Evolutionary conservation across 2,329 filamentous ascomycete species (phyloP).

Genomic region (Cylindrodendrum hubeiense): DNA sequence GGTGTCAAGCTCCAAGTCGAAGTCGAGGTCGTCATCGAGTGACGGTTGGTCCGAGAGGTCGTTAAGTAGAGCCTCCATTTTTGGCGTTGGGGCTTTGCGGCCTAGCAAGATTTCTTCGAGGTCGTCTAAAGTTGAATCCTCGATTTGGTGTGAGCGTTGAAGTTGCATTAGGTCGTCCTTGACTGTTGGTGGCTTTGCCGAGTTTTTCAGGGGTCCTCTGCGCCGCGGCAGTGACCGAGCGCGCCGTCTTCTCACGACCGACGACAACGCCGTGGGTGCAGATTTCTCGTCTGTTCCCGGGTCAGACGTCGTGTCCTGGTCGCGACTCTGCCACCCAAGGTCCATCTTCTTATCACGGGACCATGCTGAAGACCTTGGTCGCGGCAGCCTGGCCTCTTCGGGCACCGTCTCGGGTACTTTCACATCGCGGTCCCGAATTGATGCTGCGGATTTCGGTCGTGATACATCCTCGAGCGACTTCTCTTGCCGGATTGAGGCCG

Average conservation of each 20-base stretch:
- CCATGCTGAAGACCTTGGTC: slow-evolving; percentile 33
- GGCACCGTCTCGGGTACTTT: slow-evolving; percentile 26
- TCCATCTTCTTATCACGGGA: slow-evolving; percentile 43
- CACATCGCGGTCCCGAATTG: slow-evolving; percentile 35
- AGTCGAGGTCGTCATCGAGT: slow-evolving; percentile 38
- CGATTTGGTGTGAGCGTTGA: slow-evolving; percentile 64
- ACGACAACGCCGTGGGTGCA: slow-evolving; percentile 36
- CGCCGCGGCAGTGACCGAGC: slow-evolving; percentile 57
- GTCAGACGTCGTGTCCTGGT: slow-evolving; percentile 49
- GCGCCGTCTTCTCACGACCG: slow-evolving; percentile 45
- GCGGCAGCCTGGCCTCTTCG: slow-evolving; percentile 29
- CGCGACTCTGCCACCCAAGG: slow-evolving; percentile 38
- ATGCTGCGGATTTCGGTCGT: slow-evolving; percentile 8
- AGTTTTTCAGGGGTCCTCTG: slow-evolving; percentile 64
- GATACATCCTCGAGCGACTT: slow-evolving; percentile 17
- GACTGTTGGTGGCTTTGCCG: slow-evolving; percentile 65
- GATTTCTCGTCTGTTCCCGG: slow-evolving; percentile 45
- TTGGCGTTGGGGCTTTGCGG: slow-evolving; percentile 46
- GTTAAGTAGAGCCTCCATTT: slow-evolving; percentile 42
- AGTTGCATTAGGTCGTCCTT: slow-evolving; percentile 68
- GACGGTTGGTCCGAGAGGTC: slow-evolving; percentile 40
- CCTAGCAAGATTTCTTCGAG: slow-evolving; percentile 63
- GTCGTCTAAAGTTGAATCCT: slow-evolving; percentile 72
- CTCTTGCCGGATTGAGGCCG: slow-evolving; percentile 21
- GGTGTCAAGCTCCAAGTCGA: slow-evolving; percentile 42